Percentiles rank a stretch among this genome's conserved stretches.
These are phyloP conservation scores for Botrytis deweyae DNA, from an alignment of 2,329 filamentous ascomycete species.

Conservation along the genomic window DNA sequence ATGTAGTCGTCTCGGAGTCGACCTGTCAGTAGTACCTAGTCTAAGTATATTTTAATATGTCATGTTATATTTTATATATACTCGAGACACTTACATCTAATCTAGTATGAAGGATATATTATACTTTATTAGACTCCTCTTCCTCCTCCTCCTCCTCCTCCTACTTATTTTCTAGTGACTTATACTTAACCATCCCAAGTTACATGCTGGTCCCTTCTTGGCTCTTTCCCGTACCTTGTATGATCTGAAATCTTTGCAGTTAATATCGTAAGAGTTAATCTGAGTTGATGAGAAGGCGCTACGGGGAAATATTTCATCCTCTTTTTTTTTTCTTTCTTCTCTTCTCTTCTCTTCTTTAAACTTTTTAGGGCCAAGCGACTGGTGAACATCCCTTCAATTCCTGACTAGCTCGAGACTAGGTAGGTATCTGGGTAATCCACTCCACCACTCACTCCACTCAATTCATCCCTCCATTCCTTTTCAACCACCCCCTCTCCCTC, in stretches of 20 bases:
- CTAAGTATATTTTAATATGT: no score
- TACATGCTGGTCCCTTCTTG: neutral
- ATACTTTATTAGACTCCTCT: neutral
- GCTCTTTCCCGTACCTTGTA: neutral
- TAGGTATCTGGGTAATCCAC: neutral
- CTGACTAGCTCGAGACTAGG: neutral
- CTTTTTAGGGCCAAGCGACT: neutral
- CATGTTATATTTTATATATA: no score
- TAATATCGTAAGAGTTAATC: no score
- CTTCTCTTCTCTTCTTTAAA: neutral
- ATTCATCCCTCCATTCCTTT: neutral
- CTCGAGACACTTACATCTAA: no score
- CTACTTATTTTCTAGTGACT: constrained; percentile 10
- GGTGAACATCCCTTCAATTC: neutral
- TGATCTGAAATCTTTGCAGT: neutral
- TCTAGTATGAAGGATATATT: neutral
- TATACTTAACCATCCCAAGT: neutral
- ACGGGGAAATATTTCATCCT: neutral
- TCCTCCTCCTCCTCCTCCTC: neutral
- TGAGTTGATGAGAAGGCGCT: neutral
- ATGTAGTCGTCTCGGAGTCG: no score
- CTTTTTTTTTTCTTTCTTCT: neutral
- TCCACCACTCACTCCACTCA: neutral
- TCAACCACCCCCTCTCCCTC: neutral
- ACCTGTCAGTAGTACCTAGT: no score